phyloP scores from a whole-genome alignment of 2,329 filamentous ascomycete genomes.

The Fusarium setosum region DNA sequence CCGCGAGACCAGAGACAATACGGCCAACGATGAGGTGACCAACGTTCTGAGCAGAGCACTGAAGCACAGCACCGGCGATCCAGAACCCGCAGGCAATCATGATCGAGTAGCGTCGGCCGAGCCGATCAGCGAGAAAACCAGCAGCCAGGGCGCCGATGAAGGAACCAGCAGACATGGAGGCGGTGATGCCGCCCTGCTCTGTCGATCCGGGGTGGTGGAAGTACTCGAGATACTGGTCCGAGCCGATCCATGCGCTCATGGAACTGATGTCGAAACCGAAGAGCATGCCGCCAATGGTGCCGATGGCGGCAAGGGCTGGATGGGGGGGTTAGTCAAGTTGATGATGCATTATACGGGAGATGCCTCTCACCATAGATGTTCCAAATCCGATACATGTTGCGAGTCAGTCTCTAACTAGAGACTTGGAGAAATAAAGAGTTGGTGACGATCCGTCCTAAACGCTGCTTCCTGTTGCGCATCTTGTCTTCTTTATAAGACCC shows the following conservation, averaged over 20 bases:
- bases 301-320: constrained; percentile 50
- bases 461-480: background rate
- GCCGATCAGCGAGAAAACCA: constrained; percentile 58
- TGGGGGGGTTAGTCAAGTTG: constrained; percentile 15
- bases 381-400: constrained; percentile 50
- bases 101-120: constrained; percentile 57
- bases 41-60: constrained; percentile 68
- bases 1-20: constrained; percentile 72
- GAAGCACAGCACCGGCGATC: constrained; percentile 69
- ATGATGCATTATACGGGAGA: background rate
- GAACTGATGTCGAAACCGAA: constrained; percentile 69
- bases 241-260: constrained; percentile 68
- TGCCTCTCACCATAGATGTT: constrained; percentile 49
- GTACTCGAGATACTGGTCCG: constrained; percentile 62
- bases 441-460: constrained; percentile 4
- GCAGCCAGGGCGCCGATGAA: constrained; percentile 58
- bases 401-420: background rate
- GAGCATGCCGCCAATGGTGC: constrained; percentile 56
- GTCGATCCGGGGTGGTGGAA: constrained; percentile 59
- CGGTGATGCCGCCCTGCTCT: constrained; percentile 62
- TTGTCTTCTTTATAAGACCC: constrained; percentile 33
- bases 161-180: constrained; percentile 61
- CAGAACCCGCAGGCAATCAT: constrained; percentile 60
- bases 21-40: constrained; percentile 65
- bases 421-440: constrained; percentile 5